Evolutionary conservation across 2,329 filamentous ascomycete genomes (phyloP).

Genomic region (Penicillium sp.): DNA sequence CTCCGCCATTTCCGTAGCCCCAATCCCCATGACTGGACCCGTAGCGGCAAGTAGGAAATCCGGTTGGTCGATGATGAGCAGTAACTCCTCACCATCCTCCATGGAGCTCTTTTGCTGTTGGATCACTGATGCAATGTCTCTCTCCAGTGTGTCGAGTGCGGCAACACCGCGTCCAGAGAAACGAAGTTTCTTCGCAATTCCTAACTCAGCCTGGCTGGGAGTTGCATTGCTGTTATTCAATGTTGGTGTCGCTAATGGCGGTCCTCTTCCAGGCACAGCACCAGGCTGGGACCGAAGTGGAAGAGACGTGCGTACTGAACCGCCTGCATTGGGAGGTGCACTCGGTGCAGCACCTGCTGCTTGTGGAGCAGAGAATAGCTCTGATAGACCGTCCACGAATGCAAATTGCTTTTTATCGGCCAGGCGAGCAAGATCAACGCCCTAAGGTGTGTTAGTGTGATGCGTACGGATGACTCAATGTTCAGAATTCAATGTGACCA

Average conservation of each 20-base stretch:
- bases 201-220: slow-evolving; percentile 18
- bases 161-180: slow-evolving; percentile 27
- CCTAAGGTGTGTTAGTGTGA: slow-evolving; percentile 41
- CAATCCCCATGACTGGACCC: slow-evolving; percentile 44
- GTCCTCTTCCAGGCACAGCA: slow-evolving; percentile 19
- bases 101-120: slow-evolving; percentile 26
- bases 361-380: slow-evolving; percentile 46
- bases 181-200: slow-evolving; percentile 27
- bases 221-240: slow-evolving; percentile 6
- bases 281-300: slow-evolving; percentile 28
- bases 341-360: slow-evolving; percentile 11
- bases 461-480: background rate
- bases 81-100: slow-evolving; percentile 34
- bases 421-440: slow-evolving; percentile 64
- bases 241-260: slow-evolving; percentile 4
- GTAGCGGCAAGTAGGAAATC: slow-evolving; percentile 61
- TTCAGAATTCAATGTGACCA: background rate
- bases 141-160: slow-evolving; percentile 34
- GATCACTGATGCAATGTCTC: slow-evolving; percentile 32
- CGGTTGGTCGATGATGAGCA: slow-evolving; percentile 63
- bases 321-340: slow-evolving; percentile 13
- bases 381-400: slow-evolving; percentile 71
- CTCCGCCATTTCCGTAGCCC: slow-evolving; percentile 48
- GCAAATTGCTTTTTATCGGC: slow-evolving; percentile 57
- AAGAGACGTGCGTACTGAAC: slow-evolving; percentile 21